Percentiles rank a stretch among this genome's conserved stretches.
Conservation (phyloP, 1,284 basidiomycete species). For the Phlebopus sp. region DNA sequence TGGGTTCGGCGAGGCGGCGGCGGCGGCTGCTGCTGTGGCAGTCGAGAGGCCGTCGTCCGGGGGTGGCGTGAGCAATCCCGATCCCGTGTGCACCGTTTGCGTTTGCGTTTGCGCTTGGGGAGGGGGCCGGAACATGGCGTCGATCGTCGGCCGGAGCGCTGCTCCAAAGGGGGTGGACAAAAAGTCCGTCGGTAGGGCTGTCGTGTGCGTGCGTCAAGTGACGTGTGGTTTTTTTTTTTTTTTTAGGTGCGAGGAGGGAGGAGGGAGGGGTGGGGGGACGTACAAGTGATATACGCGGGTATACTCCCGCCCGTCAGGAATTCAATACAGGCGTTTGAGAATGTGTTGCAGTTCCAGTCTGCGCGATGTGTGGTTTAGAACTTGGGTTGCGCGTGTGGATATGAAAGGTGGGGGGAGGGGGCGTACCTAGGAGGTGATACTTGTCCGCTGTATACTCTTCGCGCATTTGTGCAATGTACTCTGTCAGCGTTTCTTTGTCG, state of each 20-base stretch:
- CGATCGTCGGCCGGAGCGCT: slow-evolving; percentile 84
- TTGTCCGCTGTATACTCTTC: slow-evolving; percentile 85
- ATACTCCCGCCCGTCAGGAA: slow-evolving; percentile 81
- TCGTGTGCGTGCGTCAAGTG: too few species aligned
- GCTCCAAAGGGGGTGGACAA: slow-evolving; percentile 88
- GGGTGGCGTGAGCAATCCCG: slow-evolving; percentile 39
- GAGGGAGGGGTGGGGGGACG: too few species aligned
- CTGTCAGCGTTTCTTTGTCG: slow-evolving; percentile 80
- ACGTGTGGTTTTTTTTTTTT: neutral
- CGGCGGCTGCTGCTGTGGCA: slow-evolving; percentile 29
- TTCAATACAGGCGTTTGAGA: slow-evolving; percentile 83
- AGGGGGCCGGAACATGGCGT: slow-evolving; percentile 77
- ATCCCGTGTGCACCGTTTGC: too few species aligned
- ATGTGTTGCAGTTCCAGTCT: slow-evolving; percentile 91
- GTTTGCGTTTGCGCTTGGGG: too few species aligned
- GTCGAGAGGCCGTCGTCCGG: slow-evolving; percentile 26
- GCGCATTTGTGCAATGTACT: slow-evolving; percentile 74
- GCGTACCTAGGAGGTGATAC: slow-evolving; percentile 49
- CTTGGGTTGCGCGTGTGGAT: too few species aligned
- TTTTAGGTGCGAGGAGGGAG: too few species aligned
- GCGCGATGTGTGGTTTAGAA: neutral
- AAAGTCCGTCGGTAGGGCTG: slow-evolving; percentile 86
- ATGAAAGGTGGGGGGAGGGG: too few species aligned
- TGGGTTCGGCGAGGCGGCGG: slow-evolving; percentile 41
- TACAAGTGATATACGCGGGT: slow-evolving; percentile 76